These are phyloP conservation scores for Aspergillus puulaauensis DNA, from an alignment of 2,329 filamentous ascomycete species.

Conservation along the genomic window DNA sequence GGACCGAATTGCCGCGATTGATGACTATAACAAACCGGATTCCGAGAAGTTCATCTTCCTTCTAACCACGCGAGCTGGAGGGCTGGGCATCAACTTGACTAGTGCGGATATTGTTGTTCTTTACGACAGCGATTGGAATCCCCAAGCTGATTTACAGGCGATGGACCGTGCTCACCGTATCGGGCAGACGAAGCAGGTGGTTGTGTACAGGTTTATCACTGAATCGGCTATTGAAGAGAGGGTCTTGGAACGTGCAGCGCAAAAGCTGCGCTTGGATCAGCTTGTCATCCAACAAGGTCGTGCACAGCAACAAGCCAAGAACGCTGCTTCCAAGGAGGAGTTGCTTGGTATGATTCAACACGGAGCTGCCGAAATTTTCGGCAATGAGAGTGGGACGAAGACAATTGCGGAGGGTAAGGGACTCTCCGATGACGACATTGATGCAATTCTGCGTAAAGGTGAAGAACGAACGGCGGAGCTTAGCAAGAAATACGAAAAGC, in stretches of 20 bases:
- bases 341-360: constrained; percentile 98
- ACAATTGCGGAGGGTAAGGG: constrained; percentile 60
- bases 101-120: constrained; percentile 93
- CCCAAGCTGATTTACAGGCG: constrained; percentile 94
- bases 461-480: constrained; percentile 86
- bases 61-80: constrained; percentile 91
- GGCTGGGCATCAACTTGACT: constrained; percentile 94
- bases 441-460: constrained; percentile 79
- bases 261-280: constrained; percentile 94
- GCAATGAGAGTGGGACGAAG: constrained; percentile 66
- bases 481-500: constrained; percentile 92
- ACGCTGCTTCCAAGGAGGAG: constrained; percentile 92
- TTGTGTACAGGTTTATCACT: constrained; percentile 94
- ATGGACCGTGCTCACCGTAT: constrained; percentile 99
- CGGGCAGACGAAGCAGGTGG: constrained; percentile 95
- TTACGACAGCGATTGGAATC: constrained; percentile 98
- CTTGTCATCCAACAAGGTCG: constrained; percentile 97
- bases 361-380: constrained; percentile 92
- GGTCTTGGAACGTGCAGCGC: constrained; percentile 91
- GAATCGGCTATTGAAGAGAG: constrained; percentile 99
- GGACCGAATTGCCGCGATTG: constrained; percentile 94
- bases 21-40: constrained; percentile 94
- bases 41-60: constrained; percentile 98
- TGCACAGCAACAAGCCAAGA: constrained; percentile 84
- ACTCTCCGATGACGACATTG: constrained; percentile 85